Base-by-base conservation (phyloP, 805 yeast genomes). In the Saccharomycopsis fodiens region DNA sequence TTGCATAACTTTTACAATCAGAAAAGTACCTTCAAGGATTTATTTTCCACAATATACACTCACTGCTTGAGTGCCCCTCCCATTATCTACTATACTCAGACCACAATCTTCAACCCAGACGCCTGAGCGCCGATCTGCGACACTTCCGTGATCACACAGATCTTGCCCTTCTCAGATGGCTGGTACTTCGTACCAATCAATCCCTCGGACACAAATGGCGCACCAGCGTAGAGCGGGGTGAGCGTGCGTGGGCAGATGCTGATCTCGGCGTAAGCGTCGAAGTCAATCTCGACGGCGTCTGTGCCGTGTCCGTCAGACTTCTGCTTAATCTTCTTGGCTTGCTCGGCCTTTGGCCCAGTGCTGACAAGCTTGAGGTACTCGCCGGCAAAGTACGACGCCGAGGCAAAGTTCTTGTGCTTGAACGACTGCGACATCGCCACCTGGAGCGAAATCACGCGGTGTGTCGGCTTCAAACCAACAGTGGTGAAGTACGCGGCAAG, bases 401-500 rank as follows among this genome's bases (percentile, higher is more conserved):
- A 76, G 3, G 89, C 82, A 66, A 67, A 93, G 66, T 93, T 91
- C 63, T 89, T 88, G 61, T 82, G 73, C 61, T 84, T 85, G 74
- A 85, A 88, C 34, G 93, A 78, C 68, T 86, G 95, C 38, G 84
- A 79, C 93, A 91, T 85, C 34, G 99, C 98, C 46, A 88, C 96
- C 62, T 87, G 94, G 57, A 88, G 72, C 10, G 97, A 96, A 59
- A 87, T 82, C 44, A 82, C 77, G 49, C 83, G 77, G 64, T 93
- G 98, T 5, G 83, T 82, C 30, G 85, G 80, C 53, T 83, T 86
- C 55, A 93, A 73, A 53, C 83, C 76, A 22, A 89, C 82, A 59
- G 77, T 80, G 12, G 98, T 87, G 70, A 93, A 94, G 66, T 91
- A 91, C 1, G 97, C 94, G 4, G 98, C 97, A 54, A 93, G 70